These are phyloP conservation scores for Naganishia sp. DNA, from an alignment of 1,284 basidiomycete species.

Conservation along the genomic window DNA sequence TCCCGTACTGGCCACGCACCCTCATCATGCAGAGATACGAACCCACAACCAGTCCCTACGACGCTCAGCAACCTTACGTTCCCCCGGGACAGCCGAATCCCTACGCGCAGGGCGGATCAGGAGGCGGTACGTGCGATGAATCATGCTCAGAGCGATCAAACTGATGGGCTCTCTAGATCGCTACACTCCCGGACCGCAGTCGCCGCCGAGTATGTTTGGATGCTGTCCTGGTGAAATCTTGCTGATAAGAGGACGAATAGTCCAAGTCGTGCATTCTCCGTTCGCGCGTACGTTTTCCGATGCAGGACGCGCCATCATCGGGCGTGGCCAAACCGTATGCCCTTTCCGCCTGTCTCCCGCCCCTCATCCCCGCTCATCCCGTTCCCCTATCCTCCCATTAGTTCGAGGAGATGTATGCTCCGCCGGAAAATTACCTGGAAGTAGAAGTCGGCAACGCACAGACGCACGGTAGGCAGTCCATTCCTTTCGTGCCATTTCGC, in stretches of 20 bases:
- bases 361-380: slow-evolving; percentile 20
- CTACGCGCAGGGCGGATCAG: slow-evolving; percentile 1
- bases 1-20: neutral
- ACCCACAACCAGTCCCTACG: slow-evolving; percentile 12
- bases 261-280: slow-evolving; percentile 61
- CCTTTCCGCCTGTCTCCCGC: neutral
- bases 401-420: slow-evolving; percentile 97
- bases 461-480: slow-evolving; percentile 74
- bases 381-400: neutral
- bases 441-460: slow-evolving; percentile 97
- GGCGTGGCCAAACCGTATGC: slow-evolving; percentile 78
- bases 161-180: neutral
- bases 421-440: slow-evolving; percentile 95
- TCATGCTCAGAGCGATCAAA: no score
- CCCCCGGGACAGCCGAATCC: slow-evolving; percentile 9
- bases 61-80: slow-evolving; percentile 8
- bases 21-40: slow-evolving; percentile 26
- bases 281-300: slow-evolving; percentile 78
- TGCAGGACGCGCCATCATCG: slow-evolving; percentile 60
- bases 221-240: neutral
- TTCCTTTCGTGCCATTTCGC: neutral
- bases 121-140: slow-evolving; percentile 2
- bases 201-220: slow-evolving; percentile 42
- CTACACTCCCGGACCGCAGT: slow-evolving; percentile 40
- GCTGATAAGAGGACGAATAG: slow-evolving; percentile 34